A percentile compares a stretch with the other conserved stretches of the same genome.
phyloP scores from a whole-genome alignment of 768 basidiomycete genomes.

The Naganishia onofrii region DNA sequence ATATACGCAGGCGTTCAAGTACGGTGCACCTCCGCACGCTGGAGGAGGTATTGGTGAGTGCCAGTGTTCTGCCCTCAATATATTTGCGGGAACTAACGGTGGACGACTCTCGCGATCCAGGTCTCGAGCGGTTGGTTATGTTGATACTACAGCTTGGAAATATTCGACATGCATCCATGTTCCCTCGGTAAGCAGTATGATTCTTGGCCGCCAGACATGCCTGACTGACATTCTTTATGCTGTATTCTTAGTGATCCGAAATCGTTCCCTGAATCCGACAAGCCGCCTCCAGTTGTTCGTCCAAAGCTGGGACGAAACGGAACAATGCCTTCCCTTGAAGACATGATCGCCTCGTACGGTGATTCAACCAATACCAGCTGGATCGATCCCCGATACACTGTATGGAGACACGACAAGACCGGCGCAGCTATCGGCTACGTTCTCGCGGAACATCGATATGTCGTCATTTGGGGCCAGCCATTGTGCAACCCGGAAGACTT shows the following conservation, averaged over 20 bases:
- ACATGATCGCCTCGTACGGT: constrained; percentile 65
- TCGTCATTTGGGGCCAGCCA: constrained; percentile 67
- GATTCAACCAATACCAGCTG: constrained; percentile 69
- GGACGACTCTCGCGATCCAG: constrained; percentile 14
- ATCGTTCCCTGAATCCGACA: constrained; percentile 30
- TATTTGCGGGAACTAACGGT: constrained; percentile 20
- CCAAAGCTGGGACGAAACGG: constrained; percentile 32
- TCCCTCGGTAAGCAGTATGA: constrained; percentile 65
- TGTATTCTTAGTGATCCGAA: constrained; percentile 26
- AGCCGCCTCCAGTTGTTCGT: constrained; percentile 32
- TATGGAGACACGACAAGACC: constrained; percentile 59
- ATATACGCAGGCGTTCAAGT: constrained; percentile 86
- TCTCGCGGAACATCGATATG: constrained; percentile 56
- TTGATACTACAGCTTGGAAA: constrained; percentile 92
- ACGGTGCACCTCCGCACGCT: constrained; percentile 92
- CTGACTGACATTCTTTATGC: not conserved
- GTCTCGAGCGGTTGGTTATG: constrained; percentile 89
- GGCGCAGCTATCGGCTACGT: constrained; percentile 67
- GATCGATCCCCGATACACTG: constrained; percentile 61
- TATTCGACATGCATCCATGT: constrained; percentile 81
- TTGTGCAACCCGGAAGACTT: constrained; percentile 55
- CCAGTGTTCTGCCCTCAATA: constrained; percentile 34
- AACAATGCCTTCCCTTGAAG: constrained; percentile 55
- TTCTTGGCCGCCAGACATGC: too few relatives aligned
- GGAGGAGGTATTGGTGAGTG: constrained; percentile 74